phyloP scores from a whole-genome alignment of 768 basidiomycete genomes.

The Leccinum rimulosum region DNA sequence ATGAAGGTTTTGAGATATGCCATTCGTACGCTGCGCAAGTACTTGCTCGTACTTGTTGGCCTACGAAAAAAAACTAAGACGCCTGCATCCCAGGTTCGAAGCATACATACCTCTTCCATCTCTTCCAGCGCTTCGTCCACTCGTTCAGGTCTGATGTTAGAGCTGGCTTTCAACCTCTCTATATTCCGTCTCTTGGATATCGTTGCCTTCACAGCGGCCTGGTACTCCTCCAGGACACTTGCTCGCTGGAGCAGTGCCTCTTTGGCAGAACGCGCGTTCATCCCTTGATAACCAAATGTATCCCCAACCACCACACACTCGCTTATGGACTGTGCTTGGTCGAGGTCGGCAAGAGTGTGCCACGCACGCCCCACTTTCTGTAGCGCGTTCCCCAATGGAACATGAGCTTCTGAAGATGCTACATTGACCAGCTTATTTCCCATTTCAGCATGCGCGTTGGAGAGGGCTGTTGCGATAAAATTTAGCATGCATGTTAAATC shows the following conservation, averaged over 20 bases:
- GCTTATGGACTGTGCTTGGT: constrained; percentile 87
- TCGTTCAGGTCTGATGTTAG: constrained; percentile 79
- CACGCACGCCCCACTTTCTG: constrained; percentile 83
- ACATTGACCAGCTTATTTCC: constrained; percentile 91
- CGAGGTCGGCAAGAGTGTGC: constrained; percentile 86
- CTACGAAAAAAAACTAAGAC: constrained; percentile 39
- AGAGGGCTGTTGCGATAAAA: constrained; percentile 53
- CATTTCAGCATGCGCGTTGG: constrained; percentile 79
- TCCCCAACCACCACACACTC: constrained; percentile 97
- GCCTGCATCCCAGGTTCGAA: not conserved
- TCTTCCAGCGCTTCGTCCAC: constrained; percentile 93
- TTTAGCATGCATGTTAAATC: constrained; percentile 1
- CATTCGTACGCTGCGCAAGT: constrained; percentile 81
- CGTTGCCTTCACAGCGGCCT: constrained; percentile 86
- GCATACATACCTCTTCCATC: constrained; percentile 73
- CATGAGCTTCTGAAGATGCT: constrained; percentile 85
- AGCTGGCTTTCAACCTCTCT: constrained; percentile 82
- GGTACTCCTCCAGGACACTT: constrained; percentile 90
- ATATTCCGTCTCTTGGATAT: constrained; percentile 92
- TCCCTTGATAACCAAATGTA: constrained; percentile 91
- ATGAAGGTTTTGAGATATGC: constrained; percentile 93
- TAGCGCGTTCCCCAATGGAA: constrained; percentile 77
- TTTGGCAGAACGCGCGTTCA: constrained; percentile 96
- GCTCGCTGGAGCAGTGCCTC: constrained; percentile 90
- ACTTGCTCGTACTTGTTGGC: constrained; percentile 88